Conservation (phyloP, 805 yeast species). For the Myxozyma vanderwaltii region DNA sequence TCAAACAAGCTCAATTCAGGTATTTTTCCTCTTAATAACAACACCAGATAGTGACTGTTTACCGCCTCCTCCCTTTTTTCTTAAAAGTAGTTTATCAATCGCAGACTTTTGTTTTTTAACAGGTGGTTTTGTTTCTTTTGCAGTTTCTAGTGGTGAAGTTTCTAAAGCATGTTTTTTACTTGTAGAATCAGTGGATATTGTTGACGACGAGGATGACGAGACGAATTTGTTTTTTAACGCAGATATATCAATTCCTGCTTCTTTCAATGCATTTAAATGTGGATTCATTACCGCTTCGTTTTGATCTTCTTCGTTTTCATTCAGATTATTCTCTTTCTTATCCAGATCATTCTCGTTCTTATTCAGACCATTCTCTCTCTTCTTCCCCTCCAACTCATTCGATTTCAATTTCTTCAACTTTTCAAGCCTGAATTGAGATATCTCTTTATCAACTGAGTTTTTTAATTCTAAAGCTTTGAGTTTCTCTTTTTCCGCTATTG, state of each 20-base stretch:
- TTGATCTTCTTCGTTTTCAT: no score
- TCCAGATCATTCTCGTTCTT: background rate
- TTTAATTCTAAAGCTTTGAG: conserved; percentile 8
- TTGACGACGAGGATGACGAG: background rate
- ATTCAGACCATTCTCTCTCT: background rate
- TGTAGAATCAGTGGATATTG: background rate
- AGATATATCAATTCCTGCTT: conserved; percentile 6
- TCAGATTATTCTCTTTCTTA: no score
- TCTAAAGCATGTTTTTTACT: background rate
- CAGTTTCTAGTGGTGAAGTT: background rate
- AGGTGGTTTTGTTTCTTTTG: background rate
- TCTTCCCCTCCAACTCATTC: background rate
- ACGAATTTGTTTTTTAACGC: conserved; percentile 11
- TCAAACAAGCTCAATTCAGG: no score
- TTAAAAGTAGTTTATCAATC: conserved; percentile 2
- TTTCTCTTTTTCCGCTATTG: conserved; percentile 14
- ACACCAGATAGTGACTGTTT: conserved; percentile 3
- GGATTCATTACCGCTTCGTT: background rate
- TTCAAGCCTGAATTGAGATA: no score
- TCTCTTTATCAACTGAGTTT: conserved; percentile 13
- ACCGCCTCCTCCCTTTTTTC: conserved; percentile 1
- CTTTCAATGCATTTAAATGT: conserved; percentile 2
- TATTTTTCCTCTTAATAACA: background rate
- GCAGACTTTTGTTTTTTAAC: conserved; percentile 7
- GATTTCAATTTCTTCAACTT: conserved; percentile 16